A percentile compares a stretch with the other conserved stretches of the same genome.
These are phyloP conservation scores for Pichia rugopelliculosa DNA, from an alignment of 805 yeast genomes.

Conservation along the genomic window DNA sequence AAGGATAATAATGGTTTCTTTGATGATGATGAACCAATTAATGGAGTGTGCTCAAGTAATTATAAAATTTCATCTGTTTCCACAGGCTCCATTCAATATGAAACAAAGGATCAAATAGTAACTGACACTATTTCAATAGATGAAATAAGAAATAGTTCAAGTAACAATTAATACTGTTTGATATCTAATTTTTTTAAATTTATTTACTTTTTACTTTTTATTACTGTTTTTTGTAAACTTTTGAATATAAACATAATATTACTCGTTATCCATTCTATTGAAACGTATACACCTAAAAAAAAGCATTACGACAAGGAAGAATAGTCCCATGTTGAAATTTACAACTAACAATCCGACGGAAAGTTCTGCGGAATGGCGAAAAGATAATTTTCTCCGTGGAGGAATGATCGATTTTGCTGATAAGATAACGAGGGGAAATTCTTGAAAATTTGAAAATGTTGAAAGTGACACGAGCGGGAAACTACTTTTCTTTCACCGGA, in stretches of 20 bases:
- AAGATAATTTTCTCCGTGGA: not conserved
- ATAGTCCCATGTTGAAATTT: no score
- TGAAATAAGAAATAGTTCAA: not conserved
- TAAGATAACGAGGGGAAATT: not conserved
- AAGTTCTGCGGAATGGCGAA: not conserved
- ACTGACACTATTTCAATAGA: not conserved
- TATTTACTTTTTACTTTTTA: not conserved
- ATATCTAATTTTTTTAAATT: not conserved
- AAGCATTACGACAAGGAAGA: no score
- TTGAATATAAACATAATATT: not conserved
- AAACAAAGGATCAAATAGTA: not conserved
- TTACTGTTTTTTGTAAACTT: not conserved
- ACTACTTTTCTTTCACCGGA: not conserved
- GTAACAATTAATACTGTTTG: not conserved
- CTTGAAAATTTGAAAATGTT: no score
- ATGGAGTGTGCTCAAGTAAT: slow-evolving; percentile 16
- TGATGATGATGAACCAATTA: slow-evolving; percentile 21
- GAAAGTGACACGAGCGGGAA: not conserved
- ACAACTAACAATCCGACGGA: not conserved
- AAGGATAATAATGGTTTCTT: slow-evolving; percentile 18
- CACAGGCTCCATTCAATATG: not conserved
- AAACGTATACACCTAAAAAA: not conserved
- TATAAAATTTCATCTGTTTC: not conserved
- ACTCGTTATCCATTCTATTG: not conserved
- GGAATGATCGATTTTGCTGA: not conserved